Conservation (phyloP, 106 monocot species). For the Allium sativum region DNA sequence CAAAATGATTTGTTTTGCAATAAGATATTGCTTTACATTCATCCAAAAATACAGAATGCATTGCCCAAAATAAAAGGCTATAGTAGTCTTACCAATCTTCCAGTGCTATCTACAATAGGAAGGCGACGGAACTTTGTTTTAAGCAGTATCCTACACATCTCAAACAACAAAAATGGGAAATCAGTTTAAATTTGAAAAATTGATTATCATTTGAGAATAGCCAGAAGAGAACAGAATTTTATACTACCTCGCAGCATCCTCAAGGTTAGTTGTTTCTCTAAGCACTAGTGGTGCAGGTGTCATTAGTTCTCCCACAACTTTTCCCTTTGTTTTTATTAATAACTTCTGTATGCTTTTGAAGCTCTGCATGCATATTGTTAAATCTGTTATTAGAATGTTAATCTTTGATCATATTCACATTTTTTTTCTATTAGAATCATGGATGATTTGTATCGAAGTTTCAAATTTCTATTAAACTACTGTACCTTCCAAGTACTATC, state of each 20-base stretch:
- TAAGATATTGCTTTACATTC: no score
- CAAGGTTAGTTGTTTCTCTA: conserved; percentile 69
- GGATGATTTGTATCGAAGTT: no score
- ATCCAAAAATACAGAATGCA: no score
- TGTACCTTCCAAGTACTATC: conserved; percentile 85
- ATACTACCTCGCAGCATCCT: conserved; percentile 76
- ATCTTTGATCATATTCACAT: no score
- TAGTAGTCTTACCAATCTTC: conserved; percentile 51
- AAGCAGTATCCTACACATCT: conserved; percentile 52
- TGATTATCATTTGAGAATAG: not conserved
- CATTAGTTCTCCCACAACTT: conserved; percentile 74
- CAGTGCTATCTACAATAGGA: conserved; percentile 68
- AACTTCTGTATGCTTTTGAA: conserved; percentile 79
- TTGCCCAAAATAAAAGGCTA: not conserved
- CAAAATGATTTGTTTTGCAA: no score
- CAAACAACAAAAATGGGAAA: not conserved
- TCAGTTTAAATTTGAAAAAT: not conserved
- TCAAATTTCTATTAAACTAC: no score
- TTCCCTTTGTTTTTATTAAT: conserved; percentile 75
- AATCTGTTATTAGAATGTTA: no score
- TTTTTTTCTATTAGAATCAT: no score
- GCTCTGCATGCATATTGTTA: conserved; percentile 29
- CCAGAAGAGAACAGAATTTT: no score
- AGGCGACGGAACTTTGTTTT: conserved; percentile 69
- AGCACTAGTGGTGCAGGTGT: conserved; percentile 62